A percentile compares a stretch with the other conserved stretches of the same genome.
Conservation (phyloP, 1,284 basidiomycete species). For the Earliella scabrosa region DNA sequence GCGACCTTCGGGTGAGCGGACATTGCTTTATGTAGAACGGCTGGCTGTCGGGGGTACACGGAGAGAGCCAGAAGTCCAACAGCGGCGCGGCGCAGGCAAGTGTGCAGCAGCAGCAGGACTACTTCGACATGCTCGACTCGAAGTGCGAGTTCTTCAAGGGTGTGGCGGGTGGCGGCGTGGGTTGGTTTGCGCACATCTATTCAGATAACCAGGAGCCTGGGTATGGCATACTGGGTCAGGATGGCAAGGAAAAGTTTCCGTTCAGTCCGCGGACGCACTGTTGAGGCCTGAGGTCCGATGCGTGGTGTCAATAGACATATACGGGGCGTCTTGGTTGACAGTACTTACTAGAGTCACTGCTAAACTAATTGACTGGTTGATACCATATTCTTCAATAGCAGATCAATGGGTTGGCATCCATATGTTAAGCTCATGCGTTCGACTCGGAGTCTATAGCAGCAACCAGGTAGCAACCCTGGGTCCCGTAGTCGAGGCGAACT, state of each 20-base stretch:
- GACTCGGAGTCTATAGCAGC: too few relatives aligned
- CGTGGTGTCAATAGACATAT: too few relatives aligned
- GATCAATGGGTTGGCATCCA: too few relatives aligned
- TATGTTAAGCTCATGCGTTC: too few relatives aligned
- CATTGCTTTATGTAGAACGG: conserved; percentile 54
- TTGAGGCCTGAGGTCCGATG: conserved; percentile 6
- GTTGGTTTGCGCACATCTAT: conserved; percentile 83
- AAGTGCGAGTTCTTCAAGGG: conserved; percentile 65
- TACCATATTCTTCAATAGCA: too few relatives aligned
- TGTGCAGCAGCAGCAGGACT: conserved; percentile 64
- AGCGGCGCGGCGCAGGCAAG: conserved; percentile 53
- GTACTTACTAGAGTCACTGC: too few relatives aligned
- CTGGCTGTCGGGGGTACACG: conserved; percentile 66
- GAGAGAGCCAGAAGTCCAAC: conserved; percentile 63
- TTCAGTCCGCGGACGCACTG: conserved; percentile 45
- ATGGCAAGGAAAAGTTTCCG: conserved; percentile 55
- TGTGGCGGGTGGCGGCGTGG: conserved; percentile 63
- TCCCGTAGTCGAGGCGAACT: too few relatives aligned
- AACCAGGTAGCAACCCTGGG: too few relatives aligned
- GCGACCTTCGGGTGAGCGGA: too few relatives aligned
- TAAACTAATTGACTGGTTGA: too few relatives aligned
- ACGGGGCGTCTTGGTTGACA: too few relatives aligned
- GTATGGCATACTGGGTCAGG: conserved; percentile 61
- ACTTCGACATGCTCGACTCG: conserved; percentile 64
- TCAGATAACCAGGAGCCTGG: conserved; percentile 67